Percentiles rank a stretch among this genome's conserved stretches.
Evolutionary conservation across 371 early-diverging fungal species (phyloP).

Genomic region (Mortierella sp.): DNA sequence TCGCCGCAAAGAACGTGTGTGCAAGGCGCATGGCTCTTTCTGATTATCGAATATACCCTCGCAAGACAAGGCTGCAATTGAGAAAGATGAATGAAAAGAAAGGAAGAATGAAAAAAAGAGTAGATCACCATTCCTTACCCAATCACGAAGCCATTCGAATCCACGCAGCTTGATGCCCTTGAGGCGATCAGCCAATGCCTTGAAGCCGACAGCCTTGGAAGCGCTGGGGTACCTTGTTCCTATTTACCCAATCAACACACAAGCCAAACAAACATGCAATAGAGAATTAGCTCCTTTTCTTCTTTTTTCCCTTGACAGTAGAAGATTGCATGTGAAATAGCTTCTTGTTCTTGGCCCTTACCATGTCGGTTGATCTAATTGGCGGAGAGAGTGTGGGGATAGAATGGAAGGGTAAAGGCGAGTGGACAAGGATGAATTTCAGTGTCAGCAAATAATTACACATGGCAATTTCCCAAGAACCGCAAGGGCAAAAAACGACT

Average conservation of each 20-base stretch:
- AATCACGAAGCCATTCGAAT: conserved; percentile 39
- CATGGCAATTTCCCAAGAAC: neutral
- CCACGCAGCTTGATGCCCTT: conserved; percentile 12
- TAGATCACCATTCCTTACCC: conserved; percentile 24
- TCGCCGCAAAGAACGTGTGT: no score
- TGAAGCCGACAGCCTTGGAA: conserved; percentile 1
- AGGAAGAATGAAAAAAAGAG: neutral
- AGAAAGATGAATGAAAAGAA: neutral
- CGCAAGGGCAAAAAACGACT: neutral
- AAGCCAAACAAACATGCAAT: neutral
- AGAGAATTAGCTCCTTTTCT: neutral
- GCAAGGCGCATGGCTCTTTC: no score
- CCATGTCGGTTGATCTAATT: conserved; percentile 37
- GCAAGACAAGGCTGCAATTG: no score
- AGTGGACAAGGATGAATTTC: neutral
- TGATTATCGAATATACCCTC: no score
- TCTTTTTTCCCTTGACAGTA: neutral
- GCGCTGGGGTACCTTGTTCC: conserved; percentile 48
- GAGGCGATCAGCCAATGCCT: conserved; percentile 26
- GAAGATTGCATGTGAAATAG: neutral
- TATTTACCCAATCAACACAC: conserved; percentile 1
- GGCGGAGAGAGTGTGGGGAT: neutral
- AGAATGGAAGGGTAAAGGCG: neutral
- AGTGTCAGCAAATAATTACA: conserved; percentile 2
- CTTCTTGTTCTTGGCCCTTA: neutral